Conservation (phyloP, 1,284 basidiomycete species). For the Sporisorium iseilematis-ciliati region DNA sequence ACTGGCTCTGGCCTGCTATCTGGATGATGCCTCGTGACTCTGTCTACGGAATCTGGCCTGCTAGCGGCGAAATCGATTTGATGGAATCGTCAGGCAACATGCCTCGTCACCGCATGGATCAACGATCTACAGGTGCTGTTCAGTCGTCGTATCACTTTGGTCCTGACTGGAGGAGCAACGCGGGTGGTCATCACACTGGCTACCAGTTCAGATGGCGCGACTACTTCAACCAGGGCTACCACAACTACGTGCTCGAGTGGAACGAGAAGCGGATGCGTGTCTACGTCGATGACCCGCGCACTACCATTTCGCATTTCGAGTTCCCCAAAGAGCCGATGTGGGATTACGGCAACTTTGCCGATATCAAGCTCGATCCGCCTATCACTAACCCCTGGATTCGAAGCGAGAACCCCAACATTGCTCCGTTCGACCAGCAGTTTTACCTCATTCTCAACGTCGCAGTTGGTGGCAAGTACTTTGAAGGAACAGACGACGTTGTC, state of each 20-base stretch:
- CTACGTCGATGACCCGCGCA: constrained; percentile 75
- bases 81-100: constrained; percentile 74
- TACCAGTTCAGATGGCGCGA: constrained; percentile 78
- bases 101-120: constrained; percentile 77
- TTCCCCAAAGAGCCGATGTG: constrained; percentile 79
- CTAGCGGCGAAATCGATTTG: constrained; percentile 82
- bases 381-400: constrained; percentile 72
- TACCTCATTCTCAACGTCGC: constrained; percentile 84
- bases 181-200: constrained; percentile 80
- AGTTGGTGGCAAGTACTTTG: constrained; percentile 87
- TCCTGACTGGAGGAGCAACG: constrained; percentile 70
- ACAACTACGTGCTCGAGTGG: constrained; percentile 86
- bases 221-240: constrained; percentile 79
- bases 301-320: constrained; percentile 76
- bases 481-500: constrained; percentile 73
- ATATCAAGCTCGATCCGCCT: constrained; percentile 78
- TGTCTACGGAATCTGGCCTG: constrained; percentile 84
- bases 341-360: constrained; percentile 79
- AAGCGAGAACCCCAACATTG: constrained; percentile 72
- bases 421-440: constrained; percentile 88
- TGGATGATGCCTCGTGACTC: constrained; percentile 82
- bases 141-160: constrained; percentile 83
- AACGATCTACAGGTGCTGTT: constrained; percentile 15
- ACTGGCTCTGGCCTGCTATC: constrained; percentile 85
- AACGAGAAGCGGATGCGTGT: constrained; percentile 81